Evolutionary conservation across 306 rosid species (phyloP).

Genomic region (Ceratonia siliqua): DNA sequence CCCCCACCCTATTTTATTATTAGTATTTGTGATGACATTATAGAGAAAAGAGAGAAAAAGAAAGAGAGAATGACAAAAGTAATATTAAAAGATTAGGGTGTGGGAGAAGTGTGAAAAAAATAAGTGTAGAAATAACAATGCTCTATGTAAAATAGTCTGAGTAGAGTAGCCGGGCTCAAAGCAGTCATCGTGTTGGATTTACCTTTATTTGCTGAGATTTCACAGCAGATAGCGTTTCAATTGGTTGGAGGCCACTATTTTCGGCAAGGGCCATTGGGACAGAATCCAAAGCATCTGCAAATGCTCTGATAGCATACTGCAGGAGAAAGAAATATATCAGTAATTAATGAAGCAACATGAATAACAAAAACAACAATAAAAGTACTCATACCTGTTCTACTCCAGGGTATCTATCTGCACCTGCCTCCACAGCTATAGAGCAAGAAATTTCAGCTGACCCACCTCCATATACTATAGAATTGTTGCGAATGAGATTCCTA

Average conservation of each 20-base stretch:
- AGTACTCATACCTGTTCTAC: constrained; percentile 79
- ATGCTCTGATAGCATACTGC: constrained; percentile 96
- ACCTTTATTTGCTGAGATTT: constrained; percentile 96
- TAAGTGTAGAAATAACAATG: no score
- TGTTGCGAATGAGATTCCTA: constrained; percentile 94
- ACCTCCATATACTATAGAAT: constrained; percentile 95
- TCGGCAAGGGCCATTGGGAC: constrained; percentile 98
- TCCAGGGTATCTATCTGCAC: constrained; percentile 90
- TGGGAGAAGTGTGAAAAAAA: no score
- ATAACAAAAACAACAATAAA: background rate
- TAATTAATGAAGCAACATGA: background rate
- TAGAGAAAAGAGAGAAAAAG: no score
- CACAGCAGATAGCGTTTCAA: constrained; percentile 88
- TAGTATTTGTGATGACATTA: no score
- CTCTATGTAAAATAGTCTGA: background rate
- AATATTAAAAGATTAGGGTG: no score
- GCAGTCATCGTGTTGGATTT: background rate
- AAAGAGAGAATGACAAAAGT: no score
- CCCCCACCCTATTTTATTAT: no score
- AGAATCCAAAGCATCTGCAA: constrained; percentile 89
- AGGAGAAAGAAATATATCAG: background rate
- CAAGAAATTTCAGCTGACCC: constrained; percentile 94
- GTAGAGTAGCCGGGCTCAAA: background rate
- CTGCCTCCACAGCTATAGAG: constrained; percentile 86
- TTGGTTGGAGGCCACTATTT: constrained; percentile 95